Percentiles rank a stretch among this genome's conserved stretches.
Evolutionary conservation across 2,329 filamentous ascomycete genomes (phyloP).

Genomic region (Phaeosphaeriaceae sp.): DNA sequence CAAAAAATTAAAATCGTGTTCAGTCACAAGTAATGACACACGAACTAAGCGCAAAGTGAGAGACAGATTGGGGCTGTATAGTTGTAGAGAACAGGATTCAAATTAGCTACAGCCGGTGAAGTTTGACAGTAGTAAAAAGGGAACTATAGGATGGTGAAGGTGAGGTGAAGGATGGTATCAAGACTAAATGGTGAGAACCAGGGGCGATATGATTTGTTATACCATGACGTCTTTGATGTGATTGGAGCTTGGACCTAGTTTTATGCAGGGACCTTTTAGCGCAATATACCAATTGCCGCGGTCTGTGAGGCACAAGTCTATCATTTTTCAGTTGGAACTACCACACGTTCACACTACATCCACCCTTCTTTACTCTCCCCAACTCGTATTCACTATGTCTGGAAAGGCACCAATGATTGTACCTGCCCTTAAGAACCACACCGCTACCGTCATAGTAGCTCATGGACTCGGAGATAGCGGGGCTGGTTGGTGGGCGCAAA

Average conservation of each 20-base stretch:
- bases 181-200: conserved; percentile 8
- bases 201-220: conserved; percentile 21
- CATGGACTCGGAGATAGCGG: conserved; percentile 88
- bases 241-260: conserved; percentile 37
- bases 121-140: neutral
- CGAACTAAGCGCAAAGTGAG: conserved; percentile 7
- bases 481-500: conserved; percentile 68
- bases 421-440: conserved; percentile 81
- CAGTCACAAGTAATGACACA: conserved; percentile 4
- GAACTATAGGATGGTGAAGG: neutral
- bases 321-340: conserved; percentile 10
- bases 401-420: conserved; percentile 63
- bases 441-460: conserved; percentile 91
- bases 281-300: conserved; percentile 5
- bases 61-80: conserved; percentile 16
- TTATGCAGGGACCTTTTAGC: conserved; percentile 33
- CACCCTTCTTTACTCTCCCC: conserved; percentile 6
- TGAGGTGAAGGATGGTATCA: conserved; percentile 7
- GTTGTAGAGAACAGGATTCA: neutral
- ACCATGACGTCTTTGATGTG: conserved; percentile 43
- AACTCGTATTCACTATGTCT: conserved; percentile 4
- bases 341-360: conserved; percentile 19
- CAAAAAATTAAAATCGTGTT: neutral
- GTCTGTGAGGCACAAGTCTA: conserved; percentile 1
- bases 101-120: neutral